A percentile compares a stretch with the other conserved stretches of the same genome.
Evolutionary conservation across 345 rosid genomes (phyloP).

Genomic region (Excoecaria agallocha): DNA sequence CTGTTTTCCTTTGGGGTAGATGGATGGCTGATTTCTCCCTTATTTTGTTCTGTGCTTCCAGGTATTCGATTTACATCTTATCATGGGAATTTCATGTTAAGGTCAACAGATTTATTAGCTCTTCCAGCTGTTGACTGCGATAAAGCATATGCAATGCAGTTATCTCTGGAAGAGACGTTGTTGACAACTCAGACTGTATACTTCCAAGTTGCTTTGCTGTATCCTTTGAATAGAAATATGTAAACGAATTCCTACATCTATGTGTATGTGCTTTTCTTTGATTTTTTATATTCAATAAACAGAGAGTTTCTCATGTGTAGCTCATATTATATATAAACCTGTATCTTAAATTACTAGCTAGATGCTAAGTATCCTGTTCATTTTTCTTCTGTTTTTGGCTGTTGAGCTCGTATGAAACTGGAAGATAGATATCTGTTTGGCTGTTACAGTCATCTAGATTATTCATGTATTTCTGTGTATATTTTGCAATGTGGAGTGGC

Average conservation of each 20-base stretch:
- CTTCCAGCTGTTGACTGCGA: slow-evolving; percentile 99
- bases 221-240: slow-evolving; percentile 51
- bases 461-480: not conserved
- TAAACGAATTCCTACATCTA: slow-evolving; percentile 1
- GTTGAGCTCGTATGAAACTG: not conserved
- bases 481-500: not conserved
- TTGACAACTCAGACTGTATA: slow-evolving; percentile 84
- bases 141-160: slow-evolving; percentile 97
- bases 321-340: not conserved
- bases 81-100: slow-evolving; percentile 98
- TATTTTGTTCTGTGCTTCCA: slow-evolving; percentile 29
- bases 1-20: not conserved
- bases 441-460: not conserved
- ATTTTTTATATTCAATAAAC: not conserved
- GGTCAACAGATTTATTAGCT: slow-evolving; percentile 90
- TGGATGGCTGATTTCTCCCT: slow-evolving; percentile 8
- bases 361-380: not conserved
- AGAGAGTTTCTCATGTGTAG: not conserved
- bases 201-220: slow-evolving; percentile 98
- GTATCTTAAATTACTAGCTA: not conserved
- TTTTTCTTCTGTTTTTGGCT: not conserved
- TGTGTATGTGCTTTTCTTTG: not conserved
- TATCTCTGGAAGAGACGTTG: slow-evolving; percentile 92
- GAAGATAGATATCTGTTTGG: not conserved
- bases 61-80: slow-evolving; percentile 91